A percentile compares a stretch with the other conserved stretches of the same genome.
These are phyloP conservation scores for Solanum appendiculatum DNA, from an alignment of 257 asterid species.

Conservation along the genomic window DNA sequence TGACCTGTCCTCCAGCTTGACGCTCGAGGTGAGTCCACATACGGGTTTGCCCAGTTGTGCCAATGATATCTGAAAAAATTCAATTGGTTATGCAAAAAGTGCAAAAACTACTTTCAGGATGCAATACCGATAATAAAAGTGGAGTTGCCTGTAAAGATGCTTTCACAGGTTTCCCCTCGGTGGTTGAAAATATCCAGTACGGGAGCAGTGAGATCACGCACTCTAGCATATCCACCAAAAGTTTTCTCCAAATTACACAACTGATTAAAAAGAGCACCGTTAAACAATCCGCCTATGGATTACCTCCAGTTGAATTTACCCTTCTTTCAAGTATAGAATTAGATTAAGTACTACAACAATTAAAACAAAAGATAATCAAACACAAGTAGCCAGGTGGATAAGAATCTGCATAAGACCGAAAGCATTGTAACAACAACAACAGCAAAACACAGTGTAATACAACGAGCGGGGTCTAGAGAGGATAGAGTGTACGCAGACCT, in stretches of 20 bases:
- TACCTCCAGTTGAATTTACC: not conserved
- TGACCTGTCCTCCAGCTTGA: constrained; percentile 95
- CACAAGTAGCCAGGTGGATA: not conserved
- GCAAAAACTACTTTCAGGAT: not conserved
- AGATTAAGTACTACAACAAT: not conserved
- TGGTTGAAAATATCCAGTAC: constrained; percentile 85
- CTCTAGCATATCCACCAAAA: constrained; percentile 82
- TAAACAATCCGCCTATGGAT: not conserved
- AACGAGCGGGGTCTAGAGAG: not conserved
- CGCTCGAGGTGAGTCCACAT: constrained; percentile 96
- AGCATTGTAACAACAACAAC: not conserved
- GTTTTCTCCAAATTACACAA: constrained; percentile 73
- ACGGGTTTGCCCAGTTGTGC: constrained; percentile 90
- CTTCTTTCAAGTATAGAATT: not conserved
- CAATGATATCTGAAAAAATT: constrained; percentile 50
- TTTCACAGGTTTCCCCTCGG: constrained; percentile 86
- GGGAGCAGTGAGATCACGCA: constrained; percentile 88
- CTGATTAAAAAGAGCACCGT: constrained; percentile 45
- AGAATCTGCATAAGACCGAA: not conserved
- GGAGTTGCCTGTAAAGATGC: constrained; percentile 68
- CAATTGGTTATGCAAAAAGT: constrained; percentile 1
- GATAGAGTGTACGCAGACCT: not conserved
- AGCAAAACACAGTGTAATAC: not conserved
- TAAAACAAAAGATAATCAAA: not conserved
- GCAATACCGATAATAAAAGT: not conserved